Conservation (phyloP, 106 monocot species). For the Chionographis japonica region DNA sequence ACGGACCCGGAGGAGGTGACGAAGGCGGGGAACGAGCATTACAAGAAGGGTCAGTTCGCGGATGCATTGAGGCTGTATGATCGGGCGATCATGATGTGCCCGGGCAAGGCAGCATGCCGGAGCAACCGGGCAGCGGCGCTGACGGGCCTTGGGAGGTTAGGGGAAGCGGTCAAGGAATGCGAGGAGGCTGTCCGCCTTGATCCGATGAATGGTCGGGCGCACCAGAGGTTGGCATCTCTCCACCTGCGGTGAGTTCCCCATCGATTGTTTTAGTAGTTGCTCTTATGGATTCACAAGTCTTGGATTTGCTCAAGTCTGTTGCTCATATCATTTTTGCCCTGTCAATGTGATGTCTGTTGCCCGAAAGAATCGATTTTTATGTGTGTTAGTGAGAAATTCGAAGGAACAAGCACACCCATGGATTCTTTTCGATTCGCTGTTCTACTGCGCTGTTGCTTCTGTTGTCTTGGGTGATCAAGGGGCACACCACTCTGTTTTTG, state of each 20-base stretch:
- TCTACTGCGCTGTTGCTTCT: no score
- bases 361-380: no score
- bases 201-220: constrained; percentile 37
- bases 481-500: no score
- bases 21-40: constrained; percentile 61
- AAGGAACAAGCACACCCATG: no score
- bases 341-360: no score
- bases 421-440: no score
- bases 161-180: constrained; percentile 60
- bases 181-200: constrained; percentile 59
- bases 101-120: constrained; percentile 55
- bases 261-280: neutral
- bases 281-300: no score
- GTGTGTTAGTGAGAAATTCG: no score
- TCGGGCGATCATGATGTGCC: constrained; percentile 48
- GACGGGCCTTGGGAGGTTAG: constrained; percentile 45
- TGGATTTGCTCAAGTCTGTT: no score
- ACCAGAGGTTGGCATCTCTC: constrained; percentile 39
- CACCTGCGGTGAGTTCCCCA: constrained; percentile 45
- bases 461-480: no score
- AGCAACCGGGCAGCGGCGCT: constrained; percentile 75
- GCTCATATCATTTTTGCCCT: no score
- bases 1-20: constrained; percentile 58
- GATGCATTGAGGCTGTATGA: constrained; percentile 69
- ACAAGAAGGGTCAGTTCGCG: constrained; percentile 47